A percentile compares a stretch with the other conserved stretches of the same genome.
Conservation (phyloP, 2,329 filamentous ascomycete species). For the Thelonectria discophora region DNA sequence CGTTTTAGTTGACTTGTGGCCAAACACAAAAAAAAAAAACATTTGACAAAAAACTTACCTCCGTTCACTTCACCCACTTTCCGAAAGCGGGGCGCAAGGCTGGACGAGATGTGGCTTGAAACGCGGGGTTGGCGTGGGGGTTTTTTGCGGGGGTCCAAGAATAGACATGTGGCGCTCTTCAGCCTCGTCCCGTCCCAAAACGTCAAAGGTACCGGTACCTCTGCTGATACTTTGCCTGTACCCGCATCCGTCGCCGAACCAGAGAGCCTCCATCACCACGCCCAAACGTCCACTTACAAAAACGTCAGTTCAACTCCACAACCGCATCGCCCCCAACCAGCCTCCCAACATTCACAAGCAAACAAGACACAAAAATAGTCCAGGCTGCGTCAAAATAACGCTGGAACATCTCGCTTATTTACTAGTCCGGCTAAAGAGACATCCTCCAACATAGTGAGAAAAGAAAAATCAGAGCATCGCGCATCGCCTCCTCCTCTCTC, state of each 20-base stretch:
- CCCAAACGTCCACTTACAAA: too few relatives aligned
- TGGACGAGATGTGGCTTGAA: constrained; percentile 30
- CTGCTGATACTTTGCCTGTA: constrained; percentile 11
- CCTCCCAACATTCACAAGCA: background rate
- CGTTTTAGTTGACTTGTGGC: constrained; percentile 6
- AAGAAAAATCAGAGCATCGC: constrained; percentile 31
- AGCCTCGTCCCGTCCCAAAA: constrained; percentile 21
- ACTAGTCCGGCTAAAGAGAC: constrained; percentile 37
- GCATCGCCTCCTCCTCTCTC: constrained; percentile 23
- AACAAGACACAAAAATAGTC: background rate
- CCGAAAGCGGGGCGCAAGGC: constrained; percentile 28
- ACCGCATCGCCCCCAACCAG: too few relatives aligned
- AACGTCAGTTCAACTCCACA: background rate
- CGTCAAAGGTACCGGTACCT: constrained; percentile 24
- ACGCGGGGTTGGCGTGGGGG: constrained; percentile 30
- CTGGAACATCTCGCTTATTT: constrained; percentile 35
- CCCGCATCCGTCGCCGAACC: background rate
- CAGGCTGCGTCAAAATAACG: constrained; percentile 16
- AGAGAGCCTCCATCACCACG: too few relatives aligned
- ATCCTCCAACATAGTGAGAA: constrained; percentile 31
- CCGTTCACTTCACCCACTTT: constrained; percentile 14
- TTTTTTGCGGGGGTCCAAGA: constrained; percentile 1
- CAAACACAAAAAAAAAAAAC: constrained; percentile 19
- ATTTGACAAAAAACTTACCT: background rate
- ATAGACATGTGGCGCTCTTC: constrained; percentile 21